Conservation (phyloP, 2,329 filamentous ascomycete genomes). For the Botrytis sinoallii region DNA sequence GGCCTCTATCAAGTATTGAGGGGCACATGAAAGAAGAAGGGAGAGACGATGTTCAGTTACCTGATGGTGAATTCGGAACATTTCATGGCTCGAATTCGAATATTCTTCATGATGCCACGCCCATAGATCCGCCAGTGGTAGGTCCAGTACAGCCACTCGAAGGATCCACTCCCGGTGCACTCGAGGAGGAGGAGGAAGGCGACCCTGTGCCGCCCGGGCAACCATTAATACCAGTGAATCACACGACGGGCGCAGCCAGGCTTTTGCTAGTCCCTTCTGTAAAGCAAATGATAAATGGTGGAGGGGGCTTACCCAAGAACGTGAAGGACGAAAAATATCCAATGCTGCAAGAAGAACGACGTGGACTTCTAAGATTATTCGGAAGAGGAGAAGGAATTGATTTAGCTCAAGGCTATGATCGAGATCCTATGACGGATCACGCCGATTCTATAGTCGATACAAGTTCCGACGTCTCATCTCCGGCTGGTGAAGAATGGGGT, state of each 20-base stretch:
- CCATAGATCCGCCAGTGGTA: neutral
- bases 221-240: conserved; percentile 75
- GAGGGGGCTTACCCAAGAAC: conserved; percentile 47
- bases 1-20: conserved; percentile 2
- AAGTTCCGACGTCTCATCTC: conserved; percentile 51
- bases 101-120: neutral
- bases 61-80: neutral
- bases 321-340: conserved; percentile 66
- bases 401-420: conserved; percentile 46
- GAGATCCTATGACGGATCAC: conserved; percentile 38
- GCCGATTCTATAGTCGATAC: conserved; percentile 45
- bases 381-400: conserved; percentile 75
- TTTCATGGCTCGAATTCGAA: neutral
- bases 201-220: conserved; percentile 53
- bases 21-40: conserved; percentile 4
- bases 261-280: conserved; percentile 73
- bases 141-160: conserved; percentile 5
- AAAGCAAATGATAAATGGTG: conserved; percentile 49
- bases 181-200: conserved; percentile 44
- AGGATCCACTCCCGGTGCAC: conserved; percentile 8
- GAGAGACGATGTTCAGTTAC: conserved; percentile 3
- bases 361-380: conserved; percentile 72
- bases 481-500: conserved; percentile 56
- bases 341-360: conserved; percentile 68
- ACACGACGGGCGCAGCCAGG: conserved; percentile 85